Evolutionary conservation across 75 land plant genomes (phyloP), one percentile per base, ranked within the genome.

Genomic region (Pinus taeda): DNA sequence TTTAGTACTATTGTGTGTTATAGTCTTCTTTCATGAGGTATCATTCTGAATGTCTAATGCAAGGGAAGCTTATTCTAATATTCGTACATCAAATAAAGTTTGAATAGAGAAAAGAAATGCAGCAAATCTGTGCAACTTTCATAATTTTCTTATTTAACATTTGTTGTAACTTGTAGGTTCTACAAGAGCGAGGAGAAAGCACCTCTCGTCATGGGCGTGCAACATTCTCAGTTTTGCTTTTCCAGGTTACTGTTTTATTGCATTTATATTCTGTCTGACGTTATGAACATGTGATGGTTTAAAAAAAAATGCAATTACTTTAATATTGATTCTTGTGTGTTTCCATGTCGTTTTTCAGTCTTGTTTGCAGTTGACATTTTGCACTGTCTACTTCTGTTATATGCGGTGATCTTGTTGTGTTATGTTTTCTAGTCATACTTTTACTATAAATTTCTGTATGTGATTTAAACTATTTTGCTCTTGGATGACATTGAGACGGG

Each of bases 181-280:
- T 97, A 36, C 99, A 97, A 79, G 99, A 97, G 81, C 87, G 99
- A 63, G 99, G 99, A 29, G 99, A 97, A 80, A 95, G 95, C 79
- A 97, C 99, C 17, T 95, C 99, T 74, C 93, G 99, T 29, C 99
- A 97, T 88, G 99, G 99, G 15, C 98, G 99, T 79, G 98, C 98
- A 65, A 94, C 98, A 62, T 97, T 97, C 80, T 97, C 99, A 77
- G 99, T 97, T 62, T 84, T 97, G 57, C 92, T 97, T 42, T 97
- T 97, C 79, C 99, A 97, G 95, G 99, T 96, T 76, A 33, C 36
- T 60, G 26, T 15, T 15, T 30, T 13, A 42, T 67, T 71, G 26
- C 42, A 18, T 57, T 58, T 15, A 20, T 42, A 14, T 22, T 9
- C 64, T n/a, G 29, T 42, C 8, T 71, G n/a, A 69, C 13, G 42